Base-by-base conservation (phyloP, 306 rosid genomes). In the Pyrus bretschneideri region DNA sequence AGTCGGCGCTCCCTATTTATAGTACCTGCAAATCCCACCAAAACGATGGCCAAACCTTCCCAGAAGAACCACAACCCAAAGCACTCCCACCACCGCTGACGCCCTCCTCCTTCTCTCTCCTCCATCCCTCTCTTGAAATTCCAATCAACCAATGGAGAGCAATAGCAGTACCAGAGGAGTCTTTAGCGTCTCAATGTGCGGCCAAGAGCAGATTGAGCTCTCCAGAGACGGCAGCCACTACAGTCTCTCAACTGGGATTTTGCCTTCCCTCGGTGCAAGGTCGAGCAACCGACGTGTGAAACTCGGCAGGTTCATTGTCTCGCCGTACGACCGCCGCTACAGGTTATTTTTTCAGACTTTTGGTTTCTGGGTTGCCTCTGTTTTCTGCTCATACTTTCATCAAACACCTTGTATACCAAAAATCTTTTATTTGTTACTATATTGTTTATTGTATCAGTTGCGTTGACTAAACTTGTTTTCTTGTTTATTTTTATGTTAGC, bases 261-360 rank as follows among this genome's bases (percentile, higher is more conserved):
- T 96, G 22, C 99, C 99, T 3, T 86, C 99, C 6, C 93, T 96
- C 4, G 99, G 98, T 0, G 98, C 96, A 17, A 75, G 86, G 80
- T 33, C 82, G 12, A 88, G 93, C 40, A 80, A 66, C 30, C 91
- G 96, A 46, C 67, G 96, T 67, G 77, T 89, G 31, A 83, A 83
- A 57, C 93, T 91, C 67, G 70, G 75, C 7, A 45, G 69, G 1
- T 80, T 83, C 78, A 80, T 91, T 72, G 0, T 92, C 0, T 89
- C 97, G 0, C 98, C 98, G 2, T 92, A 89, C 62, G 96, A 92
- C 45, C 96, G 74, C 72, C 97, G 85, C 2, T 92, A 96, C 90
- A 91, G 99, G 99, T 86, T 27, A 4, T 29, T 25, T 67, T 67
- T 54, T 4, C 7, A 12, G 0, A n/a, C 4, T 70, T 76, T 68